phyloP scores from a whole-genome alignment of 2,329 filamentous ascomycete species.

The Fusarium sp. region DNA sequence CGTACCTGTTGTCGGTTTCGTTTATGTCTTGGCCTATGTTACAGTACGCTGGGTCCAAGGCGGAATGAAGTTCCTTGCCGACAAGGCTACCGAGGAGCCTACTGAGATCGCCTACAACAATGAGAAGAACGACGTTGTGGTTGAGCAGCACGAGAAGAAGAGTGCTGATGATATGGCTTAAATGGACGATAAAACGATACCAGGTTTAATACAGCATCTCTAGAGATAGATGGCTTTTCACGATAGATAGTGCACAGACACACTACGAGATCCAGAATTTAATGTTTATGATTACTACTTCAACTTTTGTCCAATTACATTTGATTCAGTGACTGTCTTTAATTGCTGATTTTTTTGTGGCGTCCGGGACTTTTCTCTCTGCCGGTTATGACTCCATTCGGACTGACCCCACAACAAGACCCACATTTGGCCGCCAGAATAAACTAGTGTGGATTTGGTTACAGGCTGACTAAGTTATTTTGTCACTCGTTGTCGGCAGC shows the following conservation, averaged over 20 bases:
- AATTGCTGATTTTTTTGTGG: background rate
- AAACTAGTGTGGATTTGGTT: too few species aligned
- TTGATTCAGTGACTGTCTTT: background rate
- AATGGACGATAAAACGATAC: background rate
- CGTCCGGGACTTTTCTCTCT: background rate
- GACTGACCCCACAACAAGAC: background rate
- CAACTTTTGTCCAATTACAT: background rate
- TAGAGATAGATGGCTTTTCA: background rate
- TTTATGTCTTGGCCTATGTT: too few species aligned
- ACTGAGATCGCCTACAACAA: too few species aligned
- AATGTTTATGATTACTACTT: conserved; percentile 26
- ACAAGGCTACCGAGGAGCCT: conserved; percentile 29
- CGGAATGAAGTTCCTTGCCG: conserved; percentile 29
- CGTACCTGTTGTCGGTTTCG: conserved; percentile 41
- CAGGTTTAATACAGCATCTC: background rate
- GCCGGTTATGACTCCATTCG: background rate
- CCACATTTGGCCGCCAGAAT: background rate
- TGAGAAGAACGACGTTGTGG: too few species aligned
- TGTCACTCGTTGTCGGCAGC: background rate
- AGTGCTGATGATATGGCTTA: conserved; percentile 26
- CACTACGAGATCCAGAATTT: conserved; percentile 21
- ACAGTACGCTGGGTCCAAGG: conserved; percentile 38
- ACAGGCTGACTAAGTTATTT: background rate
- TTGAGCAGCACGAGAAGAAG: conserved; percentile 43
- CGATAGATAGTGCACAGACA: conserved; percentile 9